These are phyloP conservation scores for Apiotrichum siamense DNA, from an alignment of 1,284 basidiomycete genomes.

Conservation along the genomic window DNA sequence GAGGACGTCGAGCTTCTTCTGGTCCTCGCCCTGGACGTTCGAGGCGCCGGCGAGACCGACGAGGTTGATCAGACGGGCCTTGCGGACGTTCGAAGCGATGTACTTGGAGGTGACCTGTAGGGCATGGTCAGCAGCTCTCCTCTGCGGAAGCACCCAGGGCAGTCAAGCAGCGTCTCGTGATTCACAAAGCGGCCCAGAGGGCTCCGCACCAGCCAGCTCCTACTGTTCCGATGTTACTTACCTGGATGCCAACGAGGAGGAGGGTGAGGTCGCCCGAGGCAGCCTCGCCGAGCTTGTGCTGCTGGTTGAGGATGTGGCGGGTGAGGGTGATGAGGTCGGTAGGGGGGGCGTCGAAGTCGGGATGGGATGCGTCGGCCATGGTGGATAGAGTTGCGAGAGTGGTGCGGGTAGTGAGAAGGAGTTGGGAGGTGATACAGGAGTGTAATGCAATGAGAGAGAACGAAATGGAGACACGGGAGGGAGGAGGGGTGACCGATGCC, in stretches of 20 bases:
- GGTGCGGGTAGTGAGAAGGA: no score
- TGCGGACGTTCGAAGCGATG: slow-evolving; percentile 96
- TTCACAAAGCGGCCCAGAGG: no score
- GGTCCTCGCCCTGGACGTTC: slow-evolving; percentile 97
- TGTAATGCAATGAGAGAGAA: no score
- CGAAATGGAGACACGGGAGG: no score
- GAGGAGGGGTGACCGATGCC: no score
- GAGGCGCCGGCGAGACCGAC: slow-evolving; percentile 92
- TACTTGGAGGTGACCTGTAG: slow-evolving; percentile 65
- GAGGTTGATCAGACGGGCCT: slow-evolving; percentile 96
- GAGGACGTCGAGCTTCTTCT: slow-evolving; percentile 97
- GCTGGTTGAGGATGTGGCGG: slow-evolving; percentile 77
- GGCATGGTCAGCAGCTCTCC: no score
- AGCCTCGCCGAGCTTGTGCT: slow-evolving; percentile 66
- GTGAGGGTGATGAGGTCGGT: slow-evolving; percentile 89
- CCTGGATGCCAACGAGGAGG: slow-evolving; percentile 90
- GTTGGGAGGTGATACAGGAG: no score
- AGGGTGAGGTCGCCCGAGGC: slow-evolving; percentile 93
- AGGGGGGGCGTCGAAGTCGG: slow-evolving; percentile 56
- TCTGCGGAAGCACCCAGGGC: no score
- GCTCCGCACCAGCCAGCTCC: no score
- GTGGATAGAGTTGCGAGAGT: no score
- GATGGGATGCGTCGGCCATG: slow-evolving; percentile 1
- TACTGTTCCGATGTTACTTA: slow-evolving; percentile 48
- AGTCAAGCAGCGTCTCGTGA: no score